Percentiles rank a stretch among this genome's conserved stretches.
Evolutionary conservation across 2,329 filamentous ascomycete species (phyloP).

Genomic region (Penicillium sp.): DNA sequence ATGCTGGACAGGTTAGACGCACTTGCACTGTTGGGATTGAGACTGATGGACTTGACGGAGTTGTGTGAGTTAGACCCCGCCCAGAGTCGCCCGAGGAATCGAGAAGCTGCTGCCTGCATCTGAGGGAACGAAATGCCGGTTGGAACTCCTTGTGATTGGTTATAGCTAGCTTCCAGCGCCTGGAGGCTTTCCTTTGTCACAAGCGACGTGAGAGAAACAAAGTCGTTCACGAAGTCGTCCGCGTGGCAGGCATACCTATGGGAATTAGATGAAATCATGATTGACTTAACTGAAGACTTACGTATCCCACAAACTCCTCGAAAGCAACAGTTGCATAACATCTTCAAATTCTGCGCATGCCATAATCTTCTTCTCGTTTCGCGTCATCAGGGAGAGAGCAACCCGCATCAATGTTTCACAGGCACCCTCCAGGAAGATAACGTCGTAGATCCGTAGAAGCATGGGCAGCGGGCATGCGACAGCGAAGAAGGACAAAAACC

Average conservation of each 20-base stretch:
- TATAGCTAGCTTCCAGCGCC: slow-evolving; percentile 71
- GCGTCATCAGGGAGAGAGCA: slow-evolving; percentile 85
- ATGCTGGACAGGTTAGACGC: slow-evolving; percentile 49
- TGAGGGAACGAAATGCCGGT: slow-evolving; percentile 49
- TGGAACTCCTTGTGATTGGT: slow-evolving; percentile 59
- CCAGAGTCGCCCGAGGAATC: slow-evolving; percentile 87
- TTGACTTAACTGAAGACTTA: slow-evolving; percentile 40
- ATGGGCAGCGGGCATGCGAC: slow-evolving; percentile 95
- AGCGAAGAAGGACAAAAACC: slow-evolving; percentile 97
- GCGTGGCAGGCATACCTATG: slow-evolving; percentile 68
- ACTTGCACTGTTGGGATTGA: slow-evolving; percentile 44
- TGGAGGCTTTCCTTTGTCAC: slow-evolving; percentile 78
- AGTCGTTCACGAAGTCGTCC: slow-evolving; percentile 89
- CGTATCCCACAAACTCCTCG: slow-evolving; percentile 84
- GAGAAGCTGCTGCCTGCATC: slow-evolving; percentile 63
- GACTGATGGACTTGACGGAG: slow-evolving; percentile 44
- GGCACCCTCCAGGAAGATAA: slow-evolving; percentile 91
- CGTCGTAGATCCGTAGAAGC: slow-evolving; percentile 97
- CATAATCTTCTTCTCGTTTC: slow-evolving; percentile 79
- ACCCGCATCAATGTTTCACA: slow-evolving; percentile 97
- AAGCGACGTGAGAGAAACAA: slow-evolving; percentile 73
- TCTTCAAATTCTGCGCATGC: slow-evolving; percentile 84
- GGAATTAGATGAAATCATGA: too few relatives aligned
- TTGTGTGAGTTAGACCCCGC: slow-evolving; percentile 50
- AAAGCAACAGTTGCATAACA: slow-evolving; percentile 87